phyloP scores from a whole-genome alignment of 148 eudicot species.

The Spergularia bocconei region DNA sequence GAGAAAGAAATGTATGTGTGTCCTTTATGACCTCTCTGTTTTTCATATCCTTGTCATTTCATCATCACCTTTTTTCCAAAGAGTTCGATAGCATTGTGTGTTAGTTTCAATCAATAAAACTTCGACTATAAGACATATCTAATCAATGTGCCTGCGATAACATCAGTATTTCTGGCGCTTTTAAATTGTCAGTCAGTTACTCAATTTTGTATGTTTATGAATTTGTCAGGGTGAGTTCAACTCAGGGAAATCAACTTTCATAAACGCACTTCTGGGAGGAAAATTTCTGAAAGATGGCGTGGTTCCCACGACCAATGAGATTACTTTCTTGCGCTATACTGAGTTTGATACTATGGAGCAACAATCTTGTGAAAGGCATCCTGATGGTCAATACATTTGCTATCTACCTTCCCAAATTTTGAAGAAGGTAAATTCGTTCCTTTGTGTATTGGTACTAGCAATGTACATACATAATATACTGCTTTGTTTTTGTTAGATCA shows the following conservation, averaged over 20 bases:
- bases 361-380: slow-evolving; percentile 76
- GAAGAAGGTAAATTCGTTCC: slow-evolving; percentile 54
- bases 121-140: neutral
- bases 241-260: slow-evolving; percentile 94
- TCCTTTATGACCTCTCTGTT: neutral
- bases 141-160: neutral
- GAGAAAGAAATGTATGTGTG: neutral
- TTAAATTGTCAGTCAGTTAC: neutral
- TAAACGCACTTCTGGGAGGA: slow-evolving; percentile 88
- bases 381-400: slow-evolving; percentile 86
- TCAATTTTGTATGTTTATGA: neutral
- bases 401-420: slow-evolving; percentile 83
- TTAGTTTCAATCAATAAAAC: neutral
- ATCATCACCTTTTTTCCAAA: neutral
- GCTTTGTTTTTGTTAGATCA: neutral
- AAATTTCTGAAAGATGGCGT: slow-evolving; percentile 87
- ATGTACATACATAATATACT: neutral
- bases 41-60: neutral
- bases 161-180: neutral
- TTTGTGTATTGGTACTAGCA: neutral
- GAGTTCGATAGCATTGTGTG: slow-evolving; percentile 1
- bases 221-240: slow-evolving; percentile 83
- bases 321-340: slow-evolving; percentile 83
- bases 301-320: slow-evolving; percentile 94
- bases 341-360: slow-evolving; percentile 49